These are phyloP conservation scores for Verticillium nonalfalfae DNA, from an alignment of 2,329 filamentous ascomycete genomes.

Conservation along the genomic window DNA sequence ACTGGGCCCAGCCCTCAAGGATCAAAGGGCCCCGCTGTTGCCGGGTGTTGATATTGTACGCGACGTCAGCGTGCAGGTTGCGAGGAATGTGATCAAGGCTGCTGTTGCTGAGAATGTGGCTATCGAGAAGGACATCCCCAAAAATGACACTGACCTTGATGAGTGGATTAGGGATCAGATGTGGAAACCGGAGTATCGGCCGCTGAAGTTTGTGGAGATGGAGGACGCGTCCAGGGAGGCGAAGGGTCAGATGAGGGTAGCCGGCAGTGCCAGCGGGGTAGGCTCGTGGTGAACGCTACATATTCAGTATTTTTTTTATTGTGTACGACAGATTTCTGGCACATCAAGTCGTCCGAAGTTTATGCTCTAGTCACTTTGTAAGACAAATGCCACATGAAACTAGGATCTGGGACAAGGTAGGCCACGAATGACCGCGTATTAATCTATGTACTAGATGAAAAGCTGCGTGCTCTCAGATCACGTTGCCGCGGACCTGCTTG, in stretches of 20 bases:
- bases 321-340: too few relatives aligned
- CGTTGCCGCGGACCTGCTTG: conserved; percentile 31
- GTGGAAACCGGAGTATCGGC: conserved; percentile 68
- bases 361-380: too few relatives aligned
- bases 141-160: conserved; percentile 46
- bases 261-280: conserved; percentile 25
- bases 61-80: conserved; percentile 71
- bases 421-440: not conserved
- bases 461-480: conserved; percentile 16
- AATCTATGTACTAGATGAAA: not conserved
- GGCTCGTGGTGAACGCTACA: conserved; percentile 3
- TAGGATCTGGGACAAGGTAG: too few relatives aligned
- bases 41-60: conserved; percentile 72
- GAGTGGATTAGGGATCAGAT: conserved; percentile 74
- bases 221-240: conserved; percentile 49
- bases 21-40: conserved; percentile 60
- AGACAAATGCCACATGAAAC: too few relatives aligned
- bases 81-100: conserved; percentile 65
- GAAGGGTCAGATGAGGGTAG: conserved; percentile 49
- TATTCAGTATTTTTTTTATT: too few relatives aligned
- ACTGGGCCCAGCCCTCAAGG: conserved; percentile 61
- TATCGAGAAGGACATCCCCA: conserved; percentile 58
- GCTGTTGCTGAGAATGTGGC: conserved; percentile 65
- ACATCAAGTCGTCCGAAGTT: too few relatives aligned
- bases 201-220: conserved; percentile 50